Conservation (phyloP, 352 stramenopile genomes). For the Globisporangium viniferum region DNA sequence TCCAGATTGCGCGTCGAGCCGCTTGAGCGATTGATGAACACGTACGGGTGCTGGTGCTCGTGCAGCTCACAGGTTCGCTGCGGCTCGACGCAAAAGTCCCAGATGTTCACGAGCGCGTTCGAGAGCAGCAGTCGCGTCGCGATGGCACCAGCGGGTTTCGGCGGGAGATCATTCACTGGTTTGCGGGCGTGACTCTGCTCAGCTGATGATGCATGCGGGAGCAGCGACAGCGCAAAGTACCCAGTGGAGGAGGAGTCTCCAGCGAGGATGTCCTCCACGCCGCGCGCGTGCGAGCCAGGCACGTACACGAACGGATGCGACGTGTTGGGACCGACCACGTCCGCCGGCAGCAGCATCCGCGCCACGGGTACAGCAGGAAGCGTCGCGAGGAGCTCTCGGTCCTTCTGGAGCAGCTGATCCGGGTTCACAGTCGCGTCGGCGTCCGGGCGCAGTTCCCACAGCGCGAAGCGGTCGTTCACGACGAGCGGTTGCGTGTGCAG, state of each 20-base stretch:
- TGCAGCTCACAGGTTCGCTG: constrained; percentile 30
- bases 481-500: constrained; percentile 10
- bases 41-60: constrained; percentile 34
- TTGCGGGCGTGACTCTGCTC: neutral
- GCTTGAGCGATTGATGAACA: constrained; percentile 39
- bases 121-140: constrained; percentile 32
- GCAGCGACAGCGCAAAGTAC: constrained; percentile 17
- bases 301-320: constrained; percentile 5
- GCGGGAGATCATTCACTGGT: neutral
- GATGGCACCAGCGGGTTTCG: constrained; percentile 16
- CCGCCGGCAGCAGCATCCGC: constrained; percentile 28
- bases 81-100: constrained; percentile 35
- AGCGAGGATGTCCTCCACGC: neutral
- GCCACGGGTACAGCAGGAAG: constrained; percentile 17
- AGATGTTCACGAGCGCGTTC: constrained; percentile 34
- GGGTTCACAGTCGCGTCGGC: constrained; percentile 1
- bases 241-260: neutral
- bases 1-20: constrained; percentile 31
- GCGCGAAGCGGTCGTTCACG: constrained; percentile 28
- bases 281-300: neutral
- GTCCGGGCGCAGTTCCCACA: constrained; percentile 31
- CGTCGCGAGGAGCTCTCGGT: constrained; percentile 21
- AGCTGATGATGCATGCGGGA: neutral
- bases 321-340: neutral
- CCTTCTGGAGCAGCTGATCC: constrained; percentile 19